Conservation (phyloP, 805 yeast species). For the Barnettozyma vustinii region DNA sequence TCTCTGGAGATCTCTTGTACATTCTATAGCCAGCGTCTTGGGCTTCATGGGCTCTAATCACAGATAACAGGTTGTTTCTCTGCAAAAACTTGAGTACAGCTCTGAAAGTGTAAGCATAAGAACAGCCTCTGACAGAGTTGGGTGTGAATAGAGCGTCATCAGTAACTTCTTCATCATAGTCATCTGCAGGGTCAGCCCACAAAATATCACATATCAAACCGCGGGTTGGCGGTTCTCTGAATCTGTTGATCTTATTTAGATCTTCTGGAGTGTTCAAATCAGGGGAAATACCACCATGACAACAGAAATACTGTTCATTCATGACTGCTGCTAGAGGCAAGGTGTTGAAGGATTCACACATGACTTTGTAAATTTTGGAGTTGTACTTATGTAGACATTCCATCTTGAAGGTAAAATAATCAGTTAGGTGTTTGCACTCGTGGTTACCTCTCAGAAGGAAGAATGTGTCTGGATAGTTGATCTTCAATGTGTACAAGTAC, state of each 20-base stretch:
- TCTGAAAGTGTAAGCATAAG: slow-evolving; percentile 79
- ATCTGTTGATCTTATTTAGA: slow-evolving; percentile 64
- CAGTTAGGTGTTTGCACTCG: slow-evolving; percentile 89
- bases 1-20: slow-evolving; percentile 76
- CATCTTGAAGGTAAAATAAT: slow-evolving; percentile 85
- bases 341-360: slow-evolving; percentile 74
- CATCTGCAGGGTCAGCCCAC: slow-evolving; percentile 96
- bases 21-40: slow-evolving; percentile 96
- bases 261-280: slow-evolving; percentile 69
- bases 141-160: slow-evolving; percentile 45
- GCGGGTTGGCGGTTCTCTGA: slow-evolving; percentile 86
- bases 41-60: slow-evolving; percentile 95
- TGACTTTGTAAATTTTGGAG: slow-evolving; percentile 57
- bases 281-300: slow-evolving; percentile 94
- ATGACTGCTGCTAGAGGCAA: slow-evolving; percentile 89
- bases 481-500: slow-evolving; percentile 71
- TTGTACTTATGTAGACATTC: slow-evolving; percentile 88
- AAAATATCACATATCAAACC: slow-evolving; percentile 92
- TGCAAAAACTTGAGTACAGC: slow-evolving; percentile 73
- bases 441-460: slow-evolving; percentile 91
- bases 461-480: slow-evolving; percentile 66
- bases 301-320: slow-evolving; percentile 92
- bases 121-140: slow-evolving; percentile 84
- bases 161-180: slow-evolving; percentile 64
- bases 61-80: slow-evolving; percentile 70